Evolutionary conservation across 768 basidiomycete genomes (phyloP).

Genomic region (Xerocomellus amylosporus): DNA sequence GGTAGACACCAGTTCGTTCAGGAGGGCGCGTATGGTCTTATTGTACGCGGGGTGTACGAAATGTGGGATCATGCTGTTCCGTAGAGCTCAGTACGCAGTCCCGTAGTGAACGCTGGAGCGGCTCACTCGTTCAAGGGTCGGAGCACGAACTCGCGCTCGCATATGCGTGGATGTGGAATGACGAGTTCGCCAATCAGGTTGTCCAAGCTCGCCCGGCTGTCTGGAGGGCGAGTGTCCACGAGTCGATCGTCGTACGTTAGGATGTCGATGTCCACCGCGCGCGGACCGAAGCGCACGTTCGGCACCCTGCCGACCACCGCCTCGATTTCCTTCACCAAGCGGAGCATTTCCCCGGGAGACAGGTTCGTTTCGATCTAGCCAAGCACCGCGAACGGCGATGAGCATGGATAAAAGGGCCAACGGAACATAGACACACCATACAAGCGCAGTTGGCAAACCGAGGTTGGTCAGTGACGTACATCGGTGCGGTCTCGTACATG

Average conservation of each 20-base stretch:
- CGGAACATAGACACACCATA: slow-evolving; percentile 51
- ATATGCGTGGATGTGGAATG: slow-evolving; percentile 78
- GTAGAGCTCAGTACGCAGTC: not conserved
- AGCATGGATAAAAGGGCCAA: not conserved
- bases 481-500: slow-evolving; percentile 89
- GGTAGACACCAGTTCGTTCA: slow-evolving; percentile 39
- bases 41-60: slow-evolving; percentile 61
- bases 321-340: slow-evolving; percentile 73
- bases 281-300: slow-evolving; percentile 80
- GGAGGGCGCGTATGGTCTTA: slow-evolving; percentile 45
- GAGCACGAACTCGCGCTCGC: slow-evolving; percentile 90
- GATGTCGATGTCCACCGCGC: slow-evolving; percentile 88
- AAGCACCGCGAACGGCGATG: not conserved
- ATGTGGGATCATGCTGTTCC: slow-evolving; percentile 72
- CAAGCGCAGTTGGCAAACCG: slow-evolving; percentile 90
- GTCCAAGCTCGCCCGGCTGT: slow-evolving; percentile 49
- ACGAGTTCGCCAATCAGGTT: slow-evolving; percentile 67
- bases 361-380: slow-evolving; percentile 73
- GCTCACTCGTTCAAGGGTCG: slow-evolving; percentile 81
- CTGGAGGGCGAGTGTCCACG: slow-evolving; percentile 54
- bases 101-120: not conserved
- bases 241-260: slow-evolving; percentile 63
- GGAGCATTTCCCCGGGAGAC: slow-evolving; percentile 54
- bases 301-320: slow-evolving; percentile 70
- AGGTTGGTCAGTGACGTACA: slow-evolving; percentile 93